phyloP scores from a whole-genome alignment of 1,284 basidiomycete genomes.

The Ustilago trichophora region DNA sequence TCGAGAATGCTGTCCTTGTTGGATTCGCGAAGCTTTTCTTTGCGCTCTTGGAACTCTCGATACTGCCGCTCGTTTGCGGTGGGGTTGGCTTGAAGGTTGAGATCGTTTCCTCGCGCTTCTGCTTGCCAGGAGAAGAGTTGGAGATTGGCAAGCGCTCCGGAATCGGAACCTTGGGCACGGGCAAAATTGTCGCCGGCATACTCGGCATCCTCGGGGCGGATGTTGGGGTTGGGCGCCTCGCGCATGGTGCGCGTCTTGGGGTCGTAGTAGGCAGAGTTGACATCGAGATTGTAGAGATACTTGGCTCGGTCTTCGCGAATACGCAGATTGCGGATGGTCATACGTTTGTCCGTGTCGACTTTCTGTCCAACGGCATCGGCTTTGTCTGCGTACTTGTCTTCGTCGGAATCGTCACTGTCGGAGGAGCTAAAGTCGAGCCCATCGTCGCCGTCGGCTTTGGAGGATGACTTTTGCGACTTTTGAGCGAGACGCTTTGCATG shows the following conservation, averaged over 20 bases:
- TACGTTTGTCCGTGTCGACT: constrained; percentile 95
- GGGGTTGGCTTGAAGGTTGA: constrained; percentile 94
- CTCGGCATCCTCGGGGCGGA: constrained; percentile 83
- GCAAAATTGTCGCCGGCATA: constrained; percentile 98
- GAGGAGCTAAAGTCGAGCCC: constrained; percentile 80
- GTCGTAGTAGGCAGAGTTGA: constrained; percentile 96
- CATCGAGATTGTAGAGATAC: constrained; percentile 96
- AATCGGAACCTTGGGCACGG: constrained; percentile 82
- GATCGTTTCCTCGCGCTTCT: constrained; percentile 87
- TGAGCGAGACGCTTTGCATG: constrained; percentile 84
- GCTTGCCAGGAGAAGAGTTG: constrained; percentile 99
- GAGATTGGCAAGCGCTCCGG: constrained; percentile 86
- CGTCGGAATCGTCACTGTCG: constrained; percentile 70
- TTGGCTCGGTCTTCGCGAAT: constrained; percentile 99
- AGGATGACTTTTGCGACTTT: constrained; percentile 70
- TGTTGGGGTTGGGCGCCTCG: constrained; percentile 84
- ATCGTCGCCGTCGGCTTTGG: constrained; percentile 10
- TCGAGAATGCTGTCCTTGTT: constrained; percentile 72
- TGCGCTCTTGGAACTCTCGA: constrained; percentile 88
- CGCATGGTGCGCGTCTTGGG: constrained; percentile 99
- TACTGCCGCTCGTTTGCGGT: constrained; percentile 90
- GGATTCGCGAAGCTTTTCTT: constrained; percentile 86
- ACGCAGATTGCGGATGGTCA: constrained; percentile 96
- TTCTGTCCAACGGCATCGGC: constrained; percentile 98
- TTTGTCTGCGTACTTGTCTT: constrained; percentile 82